Base-by-base conservation (phyloP, 352 stramenopile species). In the Phytophthora boehmeriae region DNA sequence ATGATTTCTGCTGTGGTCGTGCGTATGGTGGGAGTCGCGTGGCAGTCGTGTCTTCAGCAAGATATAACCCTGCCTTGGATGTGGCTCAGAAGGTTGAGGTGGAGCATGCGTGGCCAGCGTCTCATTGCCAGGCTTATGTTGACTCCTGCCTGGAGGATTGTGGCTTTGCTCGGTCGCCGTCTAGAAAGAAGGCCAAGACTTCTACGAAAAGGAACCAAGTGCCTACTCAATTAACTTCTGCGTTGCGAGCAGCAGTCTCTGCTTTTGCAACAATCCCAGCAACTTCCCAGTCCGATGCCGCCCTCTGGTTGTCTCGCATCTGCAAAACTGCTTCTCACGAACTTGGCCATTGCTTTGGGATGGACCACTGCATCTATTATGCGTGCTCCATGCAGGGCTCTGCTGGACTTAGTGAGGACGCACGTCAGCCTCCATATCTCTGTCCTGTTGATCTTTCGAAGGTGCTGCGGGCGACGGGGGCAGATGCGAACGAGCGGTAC, bases 291-390 rank as follows among this genome's bases (percentile, higher is more conserved):
- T 59, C 53, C 14, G 28, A 51, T 35, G 22, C 38, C 6, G 19
- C 54, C 46, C 44, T 59, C 17, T 68, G 60, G 60, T n/a, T 68
- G 14, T 34, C 60, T 54, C 60, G 60, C 8, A 17, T 64, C 19
- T 68, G 60, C 46, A 55, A 36, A 30, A 68, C 60, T 13, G 54
- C 60, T 5, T 68, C 60, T 19, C 60, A 68, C 22, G 60, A 68
- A 14, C 60, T 68, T 32, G 60, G 54, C 6, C 60, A 68, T 36
- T 68, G 53, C 46, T 68, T 68, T 13, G 53, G 60, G 27, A 68
- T 68, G 34, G 60, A 68, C 51, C 60, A 68, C 32, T 68, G 60
- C 47, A 48, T 68, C 19, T 68, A 68, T 20, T 68, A 59, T 28
- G 60, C 60, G 8, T 68, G 60, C 39, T 64, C 23, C 22, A 68